Evolutionary conservation across 2,329 filamentous ascomycete species (phyloP), one percentile per base, ranked within the genome.

Genomic region (Paecilomyces formosus): DNA sequence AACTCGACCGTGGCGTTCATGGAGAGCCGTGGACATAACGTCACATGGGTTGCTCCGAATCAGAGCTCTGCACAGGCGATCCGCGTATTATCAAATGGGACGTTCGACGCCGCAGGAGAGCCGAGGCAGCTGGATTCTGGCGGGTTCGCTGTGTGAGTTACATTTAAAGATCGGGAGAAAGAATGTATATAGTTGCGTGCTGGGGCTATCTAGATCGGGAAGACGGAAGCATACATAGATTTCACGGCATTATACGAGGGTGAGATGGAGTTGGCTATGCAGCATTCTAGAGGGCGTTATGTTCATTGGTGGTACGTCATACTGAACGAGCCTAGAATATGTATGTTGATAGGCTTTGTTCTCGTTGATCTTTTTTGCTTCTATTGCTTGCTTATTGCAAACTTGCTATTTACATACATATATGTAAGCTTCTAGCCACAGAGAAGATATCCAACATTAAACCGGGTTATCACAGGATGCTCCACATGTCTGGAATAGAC

Each of bases 61-160:
- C 68, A 80, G 61, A 92, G 88, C 68, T 80, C 86, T 1, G 89
- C 89, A 3, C 90, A 96, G 73, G 87, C 83, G 0, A 72, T 97
- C 57, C 79, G 82, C 51, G 74, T 83, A 57, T 65, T 84, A 54
- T 68, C 67, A 0, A 86, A 88, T 65, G 89, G 88, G 0, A 82
- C 79, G 0, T 95, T 94, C 70, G 88, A 93, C 76, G 89, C 89
- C 2, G 89, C 85, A 1, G 83, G 85, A 1, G 91, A 95, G 72
- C 88, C 88, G 24, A 83, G 90, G 61, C 89, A 92, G 79, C 71
- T 76, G 65, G 86, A 88, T 66, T 89, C 87, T 58, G 89, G 81
- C 1, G 89, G 88, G 0, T 81, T 85, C 65, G 84, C 74, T 3
- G 74, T 83, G 28, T 83, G 73, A 45, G 13, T 18, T 1, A 18